Evolutionary conservation across 768 basidiomycete genomes (phyloP).

Genomic region (Kwoniella bestiolae): DNA sequence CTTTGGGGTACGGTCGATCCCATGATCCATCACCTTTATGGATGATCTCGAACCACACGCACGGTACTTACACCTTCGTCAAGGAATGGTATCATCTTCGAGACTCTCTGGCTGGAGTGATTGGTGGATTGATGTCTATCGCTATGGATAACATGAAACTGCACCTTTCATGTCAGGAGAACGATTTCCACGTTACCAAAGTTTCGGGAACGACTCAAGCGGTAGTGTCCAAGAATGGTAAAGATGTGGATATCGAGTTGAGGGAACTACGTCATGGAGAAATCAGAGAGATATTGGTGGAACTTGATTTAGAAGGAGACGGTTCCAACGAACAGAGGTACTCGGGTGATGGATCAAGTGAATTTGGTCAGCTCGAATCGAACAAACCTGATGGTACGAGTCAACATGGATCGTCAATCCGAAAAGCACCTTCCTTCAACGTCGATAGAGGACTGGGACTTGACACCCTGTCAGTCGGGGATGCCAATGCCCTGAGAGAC

Average conservation of each 20-base stretch:
- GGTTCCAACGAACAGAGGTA: conserved; percentile 16
- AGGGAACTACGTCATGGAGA: conserved; percentile 96
- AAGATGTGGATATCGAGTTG: conserved; percentile 92
- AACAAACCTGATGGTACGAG: not conserved
- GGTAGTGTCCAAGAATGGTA: conserved; percentile 86
- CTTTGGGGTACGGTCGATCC: conserved; percentile 93
- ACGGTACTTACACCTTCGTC: conserved; percentile 96
- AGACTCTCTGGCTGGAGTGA: conserved; percentile 86
- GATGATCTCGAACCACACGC: conserved; percentile 98
- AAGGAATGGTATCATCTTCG: conserved; percentile 97
- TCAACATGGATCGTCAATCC: conserved; percentile 3
- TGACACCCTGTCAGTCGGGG: conserved; percentile 33
- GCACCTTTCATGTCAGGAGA: conserved; percentile 90
- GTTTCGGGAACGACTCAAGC: conserved; percentile 87
- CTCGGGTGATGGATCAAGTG: conserved; percentile 33
- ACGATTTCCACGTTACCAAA: conserved; percentile 89
- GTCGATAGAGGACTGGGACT: conserved; percentile 28
- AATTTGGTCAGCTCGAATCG: conserved; percentile 7
- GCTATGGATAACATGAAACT: conserved; percentile 91
- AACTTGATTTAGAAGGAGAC: conserved; percentile 76
- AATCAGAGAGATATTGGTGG: conserved; percentile 94
- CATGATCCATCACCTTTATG: conserved; percentile 97
- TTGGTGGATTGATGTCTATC: conserved; percentile 96
- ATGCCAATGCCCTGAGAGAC: conserved; percentile 45
- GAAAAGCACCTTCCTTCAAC: conserved; percentile 12